phyloP scores from a whole-genome alignment of 1,139 yeast species.

The Taphrina pruni region DNA sequence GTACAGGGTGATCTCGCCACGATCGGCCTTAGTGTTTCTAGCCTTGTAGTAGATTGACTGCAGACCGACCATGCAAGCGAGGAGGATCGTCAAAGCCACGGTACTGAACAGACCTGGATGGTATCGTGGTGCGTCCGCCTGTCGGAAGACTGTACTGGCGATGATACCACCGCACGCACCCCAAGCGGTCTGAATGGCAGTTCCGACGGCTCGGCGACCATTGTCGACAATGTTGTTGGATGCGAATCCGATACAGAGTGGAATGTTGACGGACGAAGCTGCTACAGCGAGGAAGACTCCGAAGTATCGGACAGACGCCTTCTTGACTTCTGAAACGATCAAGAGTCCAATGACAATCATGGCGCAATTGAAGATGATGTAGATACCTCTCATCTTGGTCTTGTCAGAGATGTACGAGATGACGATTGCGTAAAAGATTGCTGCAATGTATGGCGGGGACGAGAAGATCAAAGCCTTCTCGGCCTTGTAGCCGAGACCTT shows the following conservation, averaged over 20 bases:
- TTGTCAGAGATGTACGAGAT: slow-evolving; percentile 58
- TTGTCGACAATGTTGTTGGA: slow-evolving; percentile 45
- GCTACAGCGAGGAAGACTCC: slow-evolving; percentile 70
- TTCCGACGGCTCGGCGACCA: slow-evolving; percentile 40
- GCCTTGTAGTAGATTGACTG: slow-evolving; percentile 30
- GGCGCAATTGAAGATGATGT: slow-evolving; percentile 57
- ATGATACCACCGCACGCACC: slow-evolving; percentile 41
- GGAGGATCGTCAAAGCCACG: slow-evolving; percentile 29
- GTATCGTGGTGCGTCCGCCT: slow-evolving; percentile 36
- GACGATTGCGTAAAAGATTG: slow-evolving; percentile 60
- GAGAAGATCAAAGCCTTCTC: slow-evolving; percentile 63
- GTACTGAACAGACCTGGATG: slow-evolving; percentile 33
- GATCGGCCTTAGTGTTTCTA: slow-evolving; percentile 28
- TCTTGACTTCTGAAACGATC: slow-evolving; percentile 59
- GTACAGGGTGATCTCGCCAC: slow-evolving; percentile 34
- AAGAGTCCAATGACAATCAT: slow-evolving; percentile 59
- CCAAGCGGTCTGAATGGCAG: slow-evolving; percentile 40
- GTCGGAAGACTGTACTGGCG: slow-evolving; percentile 35
- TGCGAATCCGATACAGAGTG: slow-evolving; percentile 64
- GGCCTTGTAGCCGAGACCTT: slow-evolving; percentile 60
- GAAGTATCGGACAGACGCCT: slow-evolving; percentile 63
- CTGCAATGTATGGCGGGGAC: slow-evolving; percentile 67
- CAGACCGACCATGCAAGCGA: slow-evolving; percentile 26
- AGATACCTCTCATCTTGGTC: slow-evolving; percentile 64
- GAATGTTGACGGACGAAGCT: slow-evolving; percentile 61